Evolutionary conservation across 1,284 basidiomycete species (phyloP).

Genomic region (Moesziomyces parantarcticus): DNA sequence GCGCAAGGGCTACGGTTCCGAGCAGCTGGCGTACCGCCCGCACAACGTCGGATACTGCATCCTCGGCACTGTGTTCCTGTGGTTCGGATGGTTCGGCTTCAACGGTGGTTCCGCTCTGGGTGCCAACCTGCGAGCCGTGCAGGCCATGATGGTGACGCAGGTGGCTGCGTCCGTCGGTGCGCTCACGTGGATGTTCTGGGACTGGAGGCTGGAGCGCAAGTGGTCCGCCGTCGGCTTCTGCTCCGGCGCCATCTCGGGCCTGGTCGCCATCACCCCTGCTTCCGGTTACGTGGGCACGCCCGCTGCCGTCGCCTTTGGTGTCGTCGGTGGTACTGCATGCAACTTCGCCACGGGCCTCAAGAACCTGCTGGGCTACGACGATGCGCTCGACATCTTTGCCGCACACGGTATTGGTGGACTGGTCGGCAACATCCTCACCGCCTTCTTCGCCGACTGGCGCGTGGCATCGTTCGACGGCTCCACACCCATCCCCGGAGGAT

Average conservation of each 20-base stretch:
- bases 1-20: conserved; percentile 69
- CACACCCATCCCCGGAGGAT: conserved; percentile 76
- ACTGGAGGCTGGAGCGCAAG: conserved; percentile 68
- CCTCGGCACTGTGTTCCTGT: conserved; percentile 69
- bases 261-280: conserved; percentile 78
- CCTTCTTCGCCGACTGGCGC: conserved; percentile 85
- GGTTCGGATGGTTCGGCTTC: conserved; percentile 69
- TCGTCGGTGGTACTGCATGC: conserved; percentile 83
- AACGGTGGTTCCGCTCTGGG: conserved; percentile 68
- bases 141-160: conserved; percentile 70
- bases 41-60: conserved; percentile 67
- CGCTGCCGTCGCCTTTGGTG: conserved; percentile 69
- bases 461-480: conserved; percentile 80
- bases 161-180: conserved; percentile 80
- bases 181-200: conserved; percentile 69
- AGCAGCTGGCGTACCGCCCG: conserved; percentile 68
- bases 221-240: conserved; percentile 85
- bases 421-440: conserved; percentile 85
- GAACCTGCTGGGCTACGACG: conserved; percentile 70
- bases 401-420: conserved; percentile 89
- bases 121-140: conserved; percentile 69
- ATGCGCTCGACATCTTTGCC: conserved; percentile 78
- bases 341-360: conserved; percentile 97
- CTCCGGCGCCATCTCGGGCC: conserved; percentile 88
- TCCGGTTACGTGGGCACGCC: conserved; percentile 71